These are phyloP conservation scores for Hypsizygus marmoreus DNA, from an alignment of 768 basidiomycete genomes.

Conservation along the genomic window DNA sequence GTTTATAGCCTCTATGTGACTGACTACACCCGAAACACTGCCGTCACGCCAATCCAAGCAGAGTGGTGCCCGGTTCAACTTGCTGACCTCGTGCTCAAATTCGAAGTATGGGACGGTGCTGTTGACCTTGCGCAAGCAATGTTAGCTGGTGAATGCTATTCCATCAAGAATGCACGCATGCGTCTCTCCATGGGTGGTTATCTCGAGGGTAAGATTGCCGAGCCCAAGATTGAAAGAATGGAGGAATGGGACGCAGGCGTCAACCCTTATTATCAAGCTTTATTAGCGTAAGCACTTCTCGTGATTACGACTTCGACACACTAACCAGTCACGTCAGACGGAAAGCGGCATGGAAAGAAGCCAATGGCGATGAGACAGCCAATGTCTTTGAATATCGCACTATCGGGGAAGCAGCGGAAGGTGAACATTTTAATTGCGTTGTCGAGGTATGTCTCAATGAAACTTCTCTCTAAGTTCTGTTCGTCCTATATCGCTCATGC, in stretches of 20 bases:
- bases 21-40: constrained; percentile 57
- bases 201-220: constrained; percentile 55
- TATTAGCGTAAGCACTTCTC: constrained; percentile 49
- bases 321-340: constrained; percentile 38
- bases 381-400: constrained; percentile 43
- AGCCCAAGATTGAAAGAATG: constrained; percentile 47
- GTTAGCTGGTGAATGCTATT: constrained; percentile 51
- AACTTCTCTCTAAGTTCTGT: too few relatives aligned
- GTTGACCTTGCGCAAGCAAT: constrained; percentile 41
- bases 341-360: constrained; percentile 45
- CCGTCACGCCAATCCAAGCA: constrained; percentile 32
- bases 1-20: constrained; percentile 60
- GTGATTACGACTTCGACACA: constrained; percentile 3
- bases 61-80: constrained; percentile 51
- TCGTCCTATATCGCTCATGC: constrained; percentile 2
- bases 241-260: constrained; percentile 37
- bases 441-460: constrained; percentile 50
- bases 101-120: constrained; percentile 63
- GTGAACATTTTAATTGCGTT: constrained; percentile 52
- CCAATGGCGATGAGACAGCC: constrained; percentile 23
- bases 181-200: constrained; percentile 36
- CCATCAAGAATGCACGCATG: constrained; percentile 54
- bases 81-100: constrained; percentile 45
- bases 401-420: constrained; percentile 47
- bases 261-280: constrained; percentile 41